A percentile compares a stretch with the other conserved stretches of the same genome.
Conservation (phyloP, 2,329 filamentous ascomycete genomes). For the Dissoconium aciculare region DNA sequence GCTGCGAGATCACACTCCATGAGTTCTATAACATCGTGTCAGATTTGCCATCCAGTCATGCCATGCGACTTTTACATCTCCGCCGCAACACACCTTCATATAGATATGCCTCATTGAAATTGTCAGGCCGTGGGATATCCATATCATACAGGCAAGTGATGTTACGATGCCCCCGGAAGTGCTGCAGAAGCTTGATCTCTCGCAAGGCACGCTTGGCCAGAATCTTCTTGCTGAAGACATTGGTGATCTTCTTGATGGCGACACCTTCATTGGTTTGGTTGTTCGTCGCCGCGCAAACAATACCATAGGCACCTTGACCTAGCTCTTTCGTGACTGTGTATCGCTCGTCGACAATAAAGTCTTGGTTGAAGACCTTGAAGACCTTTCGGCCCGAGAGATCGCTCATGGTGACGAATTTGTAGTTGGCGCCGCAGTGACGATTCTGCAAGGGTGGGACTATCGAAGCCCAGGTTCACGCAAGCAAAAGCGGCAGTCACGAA, state of each 20-base stretch:
- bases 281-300: constrained; percentile 94
- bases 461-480: too few species aligned
- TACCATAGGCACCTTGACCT: constrained; percentile 94
- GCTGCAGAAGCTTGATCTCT: constrained; percentile 96
- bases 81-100: constrained; percentile 62
- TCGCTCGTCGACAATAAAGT: constrained; percentile 95
- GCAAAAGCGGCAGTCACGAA: too few species aligned
- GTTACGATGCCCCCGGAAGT: constrained; percentile 57
- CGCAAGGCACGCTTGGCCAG: constrained; percentile 92
- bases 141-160: constrained; percentile 99
- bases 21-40: constrained; percentile 51
- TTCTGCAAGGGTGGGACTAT: constrained; percentile 1
- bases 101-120: constrained; percentile 98
- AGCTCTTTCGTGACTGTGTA: constrained; percentile 99
- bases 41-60: background rate
- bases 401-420: constrained; percentile 33
- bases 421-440: background rate
- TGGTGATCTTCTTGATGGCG: constrained; percentile 98
- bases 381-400: constrained; percentile 64
- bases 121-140: constrained; percentile 93
- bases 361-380: constrained; percentile 99
- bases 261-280: constrained; percentile 81
- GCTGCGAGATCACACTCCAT: constrained; percentile 99
- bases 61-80: background rate
- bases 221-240: constrained; percentile 99